These are phyloP conservation scores for Psilocybe azurescens DNA, from an alignment of 768 basidiomycete genomes.

Conservation along the genomic window DNA sequence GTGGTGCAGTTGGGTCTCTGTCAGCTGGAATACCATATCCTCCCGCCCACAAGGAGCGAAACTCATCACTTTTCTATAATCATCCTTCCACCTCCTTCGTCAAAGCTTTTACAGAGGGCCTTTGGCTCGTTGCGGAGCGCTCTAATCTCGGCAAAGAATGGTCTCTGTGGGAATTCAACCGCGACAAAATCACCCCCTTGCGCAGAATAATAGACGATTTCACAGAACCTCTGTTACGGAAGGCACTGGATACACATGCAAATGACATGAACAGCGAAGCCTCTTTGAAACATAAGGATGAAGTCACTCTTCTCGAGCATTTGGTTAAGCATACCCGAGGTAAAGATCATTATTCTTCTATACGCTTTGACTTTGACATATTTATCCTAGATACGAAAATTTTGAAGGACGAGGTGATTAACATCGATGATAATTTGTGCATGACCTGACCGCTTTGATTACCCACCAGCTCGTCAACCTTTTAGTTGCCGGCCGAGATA, in stretches of 20 bases:
- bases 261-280: not conserved
- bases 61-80: not conserved
- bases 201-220: slow-evolving; percentile 9
- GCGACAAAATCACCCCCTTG: slow-evolving; percentile 13
- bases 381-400: slow-evolving; percentile 27
- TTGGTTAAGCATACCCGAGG: slow-evolving; percentile 37
- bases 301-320: slow-evolving; percentile 14
- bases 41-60: not conserved
- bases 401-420: slow-evolving; percentile 44
- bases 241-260: slow-evolving; percentile 10
- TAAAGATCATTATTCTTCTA: slow-evolving; percentile 31
- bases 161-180: slow-evolving; percentile 17
- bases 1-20: slow-evolving; percentile 3
- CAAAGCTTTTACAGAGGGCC: slow-evolving; percentile 15
- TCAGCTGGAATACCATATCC: slow-evolving; percentile 8
- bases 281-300: not conserved
- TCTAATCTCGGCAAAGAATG: not conserved
- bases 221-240: slow-evolving; percentile 19
- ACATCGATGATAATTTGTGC: not conserved
- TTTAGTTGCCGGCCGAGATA: slow-evolving; percentile 60
- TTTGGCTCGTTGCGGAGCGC: not conserved
- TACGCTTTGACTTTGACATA: not conserved
- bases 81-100: slow-evolving; percentile 20
- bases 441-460: not conserved
- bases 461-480: slow-evolving; percentile 45